Base-by-base conservation (phyloP, 805 yeast genomes). In the Zygosaccharomyces pseudorouxii region DNA sequence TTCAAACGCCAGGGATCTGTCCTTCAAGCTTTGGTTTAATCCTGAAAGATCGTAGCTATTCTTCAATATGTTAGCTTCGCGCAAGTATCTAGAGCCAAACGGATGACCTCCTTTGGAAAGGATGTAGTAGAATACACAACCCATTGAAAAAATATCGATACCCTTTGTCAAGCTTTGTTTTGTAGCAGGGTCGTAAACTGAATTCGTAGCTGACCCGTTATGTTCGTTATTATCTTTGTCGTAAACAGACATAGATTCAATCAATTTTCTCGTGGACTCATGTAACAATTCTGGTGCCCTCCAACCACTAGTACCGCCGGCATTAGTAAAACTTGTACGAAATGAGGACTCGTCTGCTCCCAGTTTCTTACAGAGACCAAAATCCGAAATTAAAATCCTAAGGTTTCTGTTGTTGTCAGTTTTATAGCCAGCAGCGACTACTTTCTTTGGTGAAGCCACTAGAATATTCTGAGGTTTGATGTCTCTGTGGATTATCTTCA, bases 261-360 rank as follows among this genome's bases (percentile, higher is more conserved):
- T 40, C 12, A 51, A 42, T 31, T 48, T 39, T 41, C 52, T 42
- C 12, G 52, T 51, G 7, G 63, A 51, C 1, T 54, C 61, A 38
- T 59, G 61, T 31, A 88, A 68, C 29, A 88, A 66, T 60, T 93
- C 99, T 0, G 99, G 99, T 0, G 99, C 98, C 57, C 97, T 78
- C 99, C 99, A 93, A 3, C 99, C 99, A 3, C 93, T 80, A 0
- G 99, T 93, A 1, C 99, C 99, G 0, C 97, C 96, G 16, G 95
- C 95, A 59, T 89, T 83, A 0, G 93, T 84, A 12, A 55, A 50
- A 0, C 96, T 92, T 0, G 97, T 96, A 53, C 92, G 77, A 66
- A 92, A 92, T 1, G 96, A 87, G 1, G 96, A 86, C 66, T 93
- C 97, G 57, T 89, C 98, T 12, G 82, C 80, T 53, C 93, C 99